Evolutionary conservation across 768 basidiomycete species (phyloP).

Genomic region (Galerina sulciceps): DNA sequence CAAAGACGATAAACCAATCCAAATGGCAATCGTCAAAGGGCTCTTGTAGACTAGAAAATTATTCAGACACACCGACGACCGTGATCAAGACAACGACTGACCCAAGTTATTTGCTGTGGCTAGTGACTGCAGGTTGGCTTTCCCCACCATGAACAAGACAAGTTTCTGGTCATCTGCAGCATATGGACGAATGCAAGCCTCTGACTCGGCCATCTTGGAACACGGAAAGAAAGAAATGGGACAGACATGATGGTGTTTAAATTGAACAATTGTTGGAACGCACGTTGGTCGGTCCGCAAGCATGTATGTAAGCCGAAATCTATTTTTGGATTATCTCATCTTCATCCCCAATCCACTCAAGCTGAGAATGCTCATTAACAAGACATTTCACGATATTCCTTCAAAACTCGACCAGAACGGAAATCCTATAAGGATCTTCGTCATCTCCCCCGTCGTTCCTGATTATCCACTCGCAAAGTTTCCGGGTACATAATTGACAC

Average conservation of each 20-base stretch:
- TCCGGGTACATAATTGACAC: slow-evolving; percentile 57
- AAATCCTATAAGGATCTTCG: slow-evolving; percentile 76
- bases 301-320: slow-evolving; percentile 3
- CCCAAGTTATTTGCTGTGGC: slow-evolving; percentile 69
- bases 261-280: slow-evolving; percentile 5
- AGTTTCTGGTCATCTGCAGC: slow-evolving; percentile 56
- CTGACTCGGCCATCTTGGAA: slow-evolving; percentile 38
- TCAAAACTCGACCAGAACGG: slow-evolving; percentile 64
- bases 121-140: slow-evolving; percentile 68
- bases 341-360: slow-evolving; percentile 1
- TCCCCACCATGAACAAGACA: slow-evolving; percentile 67
- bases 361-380: slow-evolving; percentile 86
- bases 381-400: slow-evolving; percentile 77
- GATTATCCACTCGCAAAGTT: slow-evolving; percentile 91
- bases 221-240: slow-evolving; percentile 1
- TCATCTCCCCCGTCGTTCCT: slow-evolving; percentile 79
- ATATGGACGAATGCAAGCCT: slow-evolving; percentile 59
- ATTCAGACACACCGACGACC: slow-evolving; percentile 1
- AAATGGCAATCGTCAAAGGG: slow-evolving; percentile 62
- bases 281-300: slow-evolving; percentile 10
- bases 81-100: slow-evolving; percentile 28
- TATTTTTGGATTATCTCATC: slow-evolving; percentile 14
- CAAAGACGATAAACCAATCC: slow-evolving; percentile 61
- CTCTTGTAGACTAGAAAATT: slow-evolving; percentile 51
- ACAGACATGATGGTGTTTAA: slow-evolving; percentile 6